phyloP scores from a whole-genome alignment of 83 land plant species.

The Isoetes engelmannii region DNA sequence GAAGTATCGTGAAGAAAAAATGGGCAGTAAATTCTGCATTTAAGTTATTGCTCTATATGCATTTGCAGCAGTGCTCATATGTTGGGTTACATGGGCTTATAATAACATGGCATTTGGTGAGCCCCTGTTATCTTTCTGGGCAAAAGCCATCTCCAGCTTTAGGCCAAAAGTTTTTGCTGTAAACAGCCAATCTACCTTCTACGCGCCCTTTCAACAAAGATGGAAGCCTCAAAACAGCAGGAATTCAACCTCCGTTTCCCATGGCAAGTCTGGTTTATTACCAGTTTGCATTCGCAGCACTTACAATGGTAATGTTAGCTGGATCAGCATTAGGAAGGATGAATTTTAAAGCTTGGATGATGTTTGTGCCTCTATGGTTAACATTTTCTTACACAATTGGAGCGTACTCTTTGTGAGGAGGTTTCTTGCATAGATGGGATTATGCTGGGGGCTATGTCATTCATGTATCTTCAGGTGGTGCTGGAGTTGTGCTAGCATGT shows the following conservation, averaged over 20 bases:
- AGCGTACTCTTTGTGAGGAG: background rate
- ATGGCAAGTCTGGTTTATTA: background rate
- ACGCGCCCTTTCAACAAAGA: background rate
- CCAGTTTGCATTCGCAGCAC: background rate
- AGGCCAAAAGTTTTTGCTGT: background rate
- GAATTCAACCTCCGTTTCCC: background rate
- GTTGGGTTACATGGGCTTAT: conserved; percentile 3
- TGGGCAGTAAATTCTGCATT: background rate
- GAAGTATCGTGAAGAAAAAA: background rate
- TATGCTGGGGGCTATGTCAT: background rate
- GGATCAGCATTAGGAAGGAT: conserved; percentile 2
- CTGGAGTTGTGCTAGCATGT: background rate
- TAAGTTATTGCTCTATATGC: background rate
- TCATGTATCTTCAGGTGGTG: background rate
- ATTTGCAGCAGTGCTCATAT: conserved; percentile 1
- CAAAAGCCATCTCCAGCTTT: background rate
- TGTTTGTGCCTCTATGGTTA: background rate
- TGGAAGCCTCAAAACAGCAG: background rate
- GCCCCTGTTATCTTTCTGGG: background rate
- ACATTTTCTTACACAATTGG: conserved; percentile 5
- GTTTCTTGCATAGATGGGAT: background rate
- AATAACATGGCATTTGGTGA: background rate
- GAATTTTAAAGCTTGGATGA: background rate
- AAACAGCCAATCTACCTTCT: background rate
- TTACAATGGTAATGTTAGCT: background rate